A percentile compares a stretch with the other conserved stretches of the same genome.
Conservation (phyloP, 2,329 filamentous ascomycete genomes). For the Sporothrix euskadiensis region DNA sequence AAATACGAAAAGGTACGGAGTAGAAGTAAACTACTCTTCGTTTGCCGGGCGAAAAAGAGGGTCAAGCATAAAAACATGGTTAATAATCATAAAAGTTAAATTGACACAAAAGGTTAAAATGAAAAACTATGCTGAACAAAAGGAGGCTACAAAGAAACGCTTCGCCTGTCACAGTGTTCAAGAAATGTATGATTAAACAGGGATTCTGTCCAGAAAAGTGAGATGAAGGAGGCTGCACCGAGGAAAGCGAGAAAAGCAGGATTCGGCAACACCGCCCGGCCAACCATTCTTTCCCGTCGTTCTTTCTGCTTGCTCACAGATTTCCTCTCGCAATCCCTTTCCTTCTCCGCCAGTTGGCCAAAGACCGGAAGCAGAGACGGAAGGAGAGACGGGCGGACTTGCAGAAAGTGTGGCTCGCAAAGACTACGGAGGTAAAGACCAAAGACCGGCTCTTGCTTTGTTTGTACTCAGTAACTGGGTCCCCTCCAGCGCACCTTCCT, state of each 20-base stretch:
- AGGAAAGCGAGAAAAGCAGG: constrained; percentile 5
- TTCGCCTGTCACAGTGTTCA: neutral
- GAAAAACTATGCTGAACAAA: neutral
- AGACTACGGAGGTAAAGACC: neutral
- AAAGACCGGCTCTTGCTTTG: neutral
- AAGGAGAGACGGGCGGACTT: neutral
- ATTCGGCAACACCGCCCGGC: constrained; percentile 14
- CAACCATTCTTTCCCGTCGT: neutral
- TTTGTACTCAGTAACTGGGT: neutral
- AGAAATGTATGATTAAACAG: neutral
- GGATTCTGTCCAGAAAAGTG: neutral
- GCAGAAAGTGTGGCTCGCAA: constrained; percentile 9
- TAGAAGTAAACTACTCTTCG: neutral
- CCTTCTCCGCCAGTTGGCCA: neutral
- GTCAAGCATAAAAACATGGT: constrained; percentile 22
- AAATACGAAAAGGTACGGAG: neutral
- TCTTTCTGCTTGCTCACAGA: neutral
- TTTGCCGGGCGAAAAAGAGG: neutral
- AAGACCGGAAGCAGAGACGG: constrained; percentile 6
- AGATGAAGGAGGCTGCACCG: constrained; percentile 4
- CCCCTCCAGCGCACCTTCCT: neutral
- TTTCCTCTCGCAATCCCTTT: neutral
- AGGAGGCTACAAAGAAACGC: neutral
- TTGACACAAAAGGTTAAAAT: neutral
- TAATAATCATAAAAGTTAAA: neutral